Evolutionary conservation across 495 filamentous ascomycete genomes (phyloP), one percentile per base, ranked within the genome.

Genomic region (Xylaria intraflava): DNA sequence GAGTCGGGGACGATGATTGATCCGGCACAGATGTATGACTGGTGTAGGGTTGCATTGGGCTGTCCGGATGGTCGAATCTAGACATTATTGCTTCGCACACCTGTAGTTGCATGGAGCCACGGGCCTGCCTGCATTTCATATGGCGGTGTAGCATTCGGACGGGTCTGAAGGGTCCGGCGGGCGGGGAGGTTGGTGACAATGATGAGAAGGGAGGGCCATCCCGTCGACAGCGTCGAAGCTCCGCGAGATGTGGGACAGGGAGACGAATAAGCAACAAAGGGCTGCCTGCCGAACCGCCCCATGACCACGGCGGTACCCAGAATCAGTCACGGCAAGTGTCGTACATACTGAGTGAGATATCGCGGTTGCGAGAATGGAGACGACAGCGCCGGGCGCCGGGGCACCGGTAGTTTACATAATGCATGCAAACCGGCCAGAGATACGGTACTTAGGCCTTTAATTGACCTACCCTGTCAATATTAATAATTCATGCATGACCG

Each of bases 81-180:
- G 52, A 27, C 42, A 24, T 17, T 48, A 11, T 48, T 27, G 20
- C 45, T 44, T 45, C 36, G 44, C 17, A n/a, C n/a, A 27, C 42
- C 43, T 38, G n/a, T 40, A 30, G 44, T 33, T 54, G 51, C 51
- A 54, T 42, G 44, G 39, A 54, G 47, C 51, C 33, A 47, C 44
- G 35, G 51, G 31, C n/a, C 35, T 43, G 35, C 43, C 46, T 41
- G 36, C 35, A 41, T 29, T 47, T 36, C 35, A 48, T 47, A 55
- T 55, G 52, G 52, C 52, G 52, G 52, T 55, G 52, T 55, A 55
- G 52, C 45, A 55, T 55, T 38, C 20, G 5, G 41, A 43, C 44
- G 51, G 41, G 20, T 41, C 19, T 19, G 20, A 22, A 3, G 20
- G 27, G 27, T 24, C 0, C 27, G 45, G 49, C 22, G 27, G 26